Evolutionary conservation across 352 stramenopile species (phyloP), one percentile per base, ranked within the genome.

Genomic region (Phytophthora idaei): DNA sequence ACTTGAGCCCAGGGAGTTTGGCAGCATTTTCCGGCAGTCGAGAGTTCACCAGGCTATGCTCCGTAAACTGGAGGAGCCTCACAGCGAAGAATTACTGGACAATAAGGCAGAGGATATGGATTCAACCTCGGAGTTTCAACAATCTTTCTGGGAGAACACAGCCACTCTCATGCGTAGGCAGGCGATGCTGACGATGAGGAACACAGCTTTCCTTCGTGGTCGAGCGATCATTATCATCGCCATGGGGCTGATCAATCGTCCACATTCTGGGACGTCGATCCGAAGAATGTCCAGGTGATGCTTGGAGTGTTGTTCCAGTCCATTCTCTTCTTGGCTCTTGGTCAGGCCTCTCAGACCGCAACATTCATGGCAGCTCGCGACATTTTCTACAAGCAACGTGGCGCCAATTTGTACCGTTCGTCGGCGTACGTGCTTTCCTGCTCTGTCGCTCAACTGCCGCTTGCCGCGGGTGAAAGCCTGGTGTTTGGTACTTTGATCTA

Each of bases 361-460:
- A 77, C 72, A 15, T 85, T 95, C 63, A 86, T 94, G 64, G 66
- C 84, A 25, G 70, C 63, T 14, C 76, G 77, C 8, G 75, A 72
- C 9, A 61, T 88, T 31, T 96, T 90, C 69, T 94, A 94, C 79
- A 94, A 93, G 52, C 88, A 96, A 51, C 71, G 74, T 5, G 80
- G 82, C 27, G 69, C 76, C 9, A 93, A 93, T 57, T 93, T 94
- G 61, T 93, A 85, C 48, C 79, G 82, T 7, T 75, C 85, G 4
- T 78, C 64, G 59, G 87, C 56, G 21, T 93, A 71, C 56, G 71
- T 89, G 25, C 64, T 81, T 15, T 61, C 94, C 25, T 78, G 71
- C 44, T 78, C 76, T 4, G 85, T 93, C 39, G 55, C 80, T 8
- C 78, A 87, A 41, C 58, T 97, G 6, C 85, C 89, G 12, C 67